Evolutionary conservation across 2,329 filamentous ascomycete genomes (phyloP).

Genomic region (Colletotrichum sidae): DNA sequence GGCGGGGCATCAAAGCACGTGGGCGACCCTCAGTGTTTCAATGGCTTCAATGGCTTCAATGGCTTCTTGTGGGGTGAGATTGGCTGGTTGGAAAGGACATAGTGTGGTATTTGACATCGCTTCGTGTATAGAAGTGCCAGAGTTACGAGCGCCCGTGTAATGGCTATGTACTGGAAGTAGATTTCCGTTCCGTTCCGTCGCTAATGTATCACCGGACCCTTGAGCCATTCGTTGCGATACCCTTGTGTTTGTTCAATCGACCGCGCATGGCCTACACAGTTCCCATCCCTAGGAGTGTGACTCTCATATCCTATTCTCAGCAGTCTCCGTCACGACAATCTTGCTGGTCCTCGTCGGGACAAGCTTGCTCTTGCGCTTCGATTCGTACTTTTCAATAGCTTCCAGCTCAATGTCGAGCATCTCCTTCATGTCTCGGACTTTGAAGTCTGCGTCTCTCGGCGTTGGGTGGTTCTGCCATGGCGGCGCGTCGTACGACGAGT

Average conservation of each 20-base stretch:
- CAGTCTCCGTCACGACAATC: not conserved
- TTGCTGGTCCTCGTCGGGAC: constrained; percentile 6
- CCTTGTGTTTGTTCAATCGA: not conserved
- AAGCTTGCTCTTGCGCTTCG: not conserved
- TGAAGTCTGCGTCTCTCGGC: constrained; percentile 12
- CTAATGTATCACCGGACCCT: not conserved
- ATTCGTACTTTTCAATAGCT: constrained; percentile 15
- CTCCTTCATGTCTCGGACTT: constrained; percentile 5
- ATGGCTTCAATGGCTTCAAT: not conserved
- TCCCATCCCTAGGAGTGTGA: not conserved
- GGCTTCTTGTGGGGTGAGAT: not conserved
- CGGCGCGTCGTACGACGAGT: constrained; percentile 16
- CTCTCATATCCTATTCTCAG: constrained; percentile 1
- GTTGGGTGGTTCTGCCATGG: constrained; percentile 18
- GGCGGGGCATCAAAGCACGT: too few relatives aligned
- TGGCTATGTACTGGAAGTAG: constrained; percentile 1
- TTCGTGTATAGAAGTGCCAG: constrained; percentile 3
- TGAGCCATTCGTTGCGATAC: not conserved
- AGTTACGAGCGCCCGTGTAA: constrained; percentile 2
- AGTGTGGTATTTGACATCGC: not conserved
- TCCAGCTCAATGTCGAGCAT: constrained; percentile 2
- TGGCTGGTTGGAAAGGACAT: not conserved
- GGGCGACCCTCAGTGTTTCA: too few relatives aligned
- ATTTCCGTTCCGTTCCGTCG: not conserved
- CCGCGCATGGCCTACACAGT: not conserved